These are phyloP conservation scores for Aristolochia contorta DNA, from an alignment of 164 flowering plant genomes.

Conservation along the genomic window DNA sequence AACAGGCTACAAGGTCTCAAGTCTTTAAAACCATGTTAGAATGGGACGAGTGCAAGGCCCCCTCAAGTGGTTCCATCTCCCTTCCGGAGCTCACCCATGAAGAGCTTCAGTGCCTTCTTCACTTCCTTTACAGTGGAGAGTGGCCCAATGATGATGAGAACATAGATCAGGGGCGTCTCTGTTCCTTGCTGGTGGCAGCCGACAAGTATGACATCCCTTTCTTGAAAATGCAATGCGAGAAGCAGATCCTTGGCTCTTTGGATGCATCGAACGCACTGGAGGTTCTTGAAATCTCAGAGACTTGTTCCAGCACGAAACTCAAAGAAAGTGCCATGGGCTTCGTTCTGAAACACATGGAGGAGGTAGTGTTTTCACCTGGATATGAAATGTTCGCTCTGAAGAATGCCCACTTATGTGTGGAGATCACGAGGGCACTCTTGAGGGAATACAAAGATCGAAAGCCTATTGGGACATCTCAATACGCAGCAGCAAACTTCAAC, in stretches of 20 bases:
- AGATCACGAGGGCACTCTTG: slow-evolving; percentile 62
- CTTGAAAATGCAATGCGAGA: slow-evolving; percentile 52
- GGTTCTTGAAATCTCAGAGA: slow-evolving; percentile 53
- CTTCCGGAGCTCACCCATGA: slow-evolving; percentile 57
- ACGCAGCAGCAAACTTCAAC: slow-evolving; percentile 14
- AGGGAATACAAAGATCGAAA: slow-evolving; percentile 31
- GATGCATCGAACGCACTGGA: slow-evolving; percentile 50
- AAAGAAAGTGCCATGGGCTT: slow-evolving; percentile 50
- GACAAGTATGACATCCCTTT: slow-evolving; percentile 68
- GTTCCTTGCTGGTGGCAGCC: slow-evolving; percentile 48
- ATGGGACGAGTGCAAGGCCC: slow-evolving; percentile 66
- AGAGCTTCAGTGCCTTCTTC: slow-evolving; percentile 62
- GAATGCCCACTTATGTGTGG: slow-evolving; percentile 59
- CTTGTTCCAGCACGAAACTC: slow-evolving; percentile 38
- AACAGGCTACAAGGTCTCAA: slow-evolving; percentile 68
- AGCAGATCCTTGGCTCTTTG: slow-evolving; percentile 35
- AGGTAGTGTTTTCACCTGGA: slow-evolving; percentile 41
- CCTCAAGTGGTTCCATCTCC: slow-evolving; percentile 40
- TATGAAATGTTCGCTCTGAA: slow-evolving; percentile 56
- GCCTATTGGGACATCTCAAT: slow-evolving; percentile 9
- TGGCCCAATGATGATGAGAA: slow-evolving; percentile 33
- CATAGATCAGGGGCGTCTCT: slow-evolving; percentile 36
- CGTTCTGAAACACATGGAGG: slow-evolving; percentile 56
- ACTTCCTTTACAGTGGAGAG: slow-evolving; percentile 65
- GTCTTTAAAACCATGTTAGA: slow-evolving; percentile 74